Evolutionary conservation across 768 basidiomycete genomes (phyloP).

Genomic region (Lenzites betulinus): DNA sequence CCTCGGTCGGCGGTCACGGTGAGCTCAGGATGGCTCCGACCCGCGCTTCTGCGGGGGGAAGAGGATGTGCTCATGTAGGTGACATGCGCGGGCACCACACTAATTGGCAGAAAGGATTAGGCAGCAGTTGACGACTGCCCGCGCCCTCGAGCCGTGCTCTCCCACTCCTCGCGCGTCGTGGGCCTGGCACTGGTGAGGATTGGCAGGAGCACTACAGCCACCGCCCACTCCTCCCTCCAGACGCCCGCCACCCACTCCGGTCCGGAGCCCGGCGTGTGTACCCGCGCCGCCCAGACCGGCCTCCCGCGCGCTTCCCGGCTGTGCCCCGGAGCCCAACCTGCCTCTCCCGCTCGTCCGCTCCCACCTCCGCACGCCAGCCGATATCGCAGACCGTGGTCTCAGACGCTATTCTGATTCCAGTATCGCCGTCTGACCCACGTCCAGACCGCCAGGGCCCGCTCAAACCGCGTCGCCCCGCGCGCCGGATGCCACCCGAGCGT

Average conservation of each 20-base stretch:
- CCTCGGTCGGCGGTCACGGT: no score
- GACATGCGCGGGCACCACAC: slow-evolving; percentile 14
- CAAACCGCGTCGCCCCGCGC: no score
- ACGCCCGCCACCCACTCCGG: no score
- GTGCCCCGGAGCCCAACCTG: background rate
- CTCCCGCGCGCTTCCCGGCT: no score
- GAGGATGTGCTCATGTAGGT: background rate
- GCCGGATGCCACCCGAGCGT: no score
- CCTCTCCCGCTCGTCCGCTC: background rate
- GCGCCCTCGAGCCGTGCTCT: no score
- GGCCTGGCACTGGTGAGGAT: no score
- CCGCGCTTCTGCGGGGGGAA: background rate
- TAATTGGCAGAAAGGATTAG: slow-evolving; percentile 20
- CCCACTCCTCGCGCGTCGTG: no score
- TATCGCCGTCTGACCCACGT: background rate
- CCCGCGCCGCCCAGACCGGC: no score
- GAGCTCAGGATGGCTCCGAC: background rate
- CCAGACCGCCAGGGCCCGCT: background rate
- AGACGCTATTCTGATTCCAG: background rate
- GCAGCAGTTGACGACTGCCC: slow-evolving; percentile 8
- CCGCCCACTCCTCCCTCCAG: no score
- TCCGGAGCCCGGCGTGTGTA: no score
- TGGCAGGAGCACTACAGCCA: no score
- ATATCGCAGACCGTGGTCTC: background rate
- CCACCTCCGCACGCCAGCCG: background rate